These are phyloP conservation scores for Penicillium angulare DNA, from an alignment of 495 filamentous ascomycete genomes.

Conservation along the genomic window DNA sequence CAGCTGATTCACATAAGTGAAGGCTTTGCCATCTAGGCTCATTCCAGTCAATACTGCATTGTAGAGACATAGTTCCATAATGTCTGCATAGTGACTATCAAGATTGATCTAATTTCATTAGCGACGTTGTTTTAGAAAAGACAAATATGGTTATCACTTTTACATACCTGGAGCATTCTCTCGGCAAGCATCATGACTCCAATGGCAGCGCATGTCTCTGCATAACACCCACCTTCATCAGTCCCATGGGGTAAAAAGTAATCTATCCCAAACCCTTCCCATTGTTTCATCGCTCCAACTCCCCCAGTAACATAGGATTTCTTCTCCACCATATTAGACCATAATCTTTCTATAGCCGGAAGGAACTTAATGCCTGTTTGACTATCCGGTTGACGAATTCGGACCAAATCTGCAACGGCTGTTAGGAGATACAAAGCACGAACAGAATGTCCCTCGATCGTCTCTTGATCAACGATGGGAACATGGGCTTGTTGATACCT, in stretches of 20 bases:
- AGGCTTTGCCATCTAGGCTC: slow-evolving; percentile 36
- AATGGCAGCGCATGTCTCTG: slow-evolving; percentile 60
- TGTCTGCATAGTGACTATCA: slow-evolving; percentile 51
- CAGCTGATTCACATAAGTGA: slow-evolving; percentile 58
- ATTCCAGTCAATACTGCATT: slow-evolving; percentile 58
- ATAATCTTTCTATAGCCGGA: slow-evolving; percentile 43
- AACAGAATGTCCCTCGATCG: slow-evolving; percentile 59
- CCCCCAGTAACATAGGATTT: slow-evolving; percentile 63
- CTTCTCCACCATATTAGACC: slow-evolving; percentile 57
- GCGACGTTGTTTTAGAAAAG: no score
- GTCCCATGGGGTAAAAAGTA: slow-evolving; percentile 57
- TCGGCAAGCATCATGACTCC: slow-evolving; percentile 61
- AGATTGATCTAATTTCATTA: slow-evolving; percentile 43
- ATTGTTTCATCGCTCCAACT: slow-evolving; percentile 58
- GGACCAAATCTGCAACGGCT: slow-evolving; percentile 36
- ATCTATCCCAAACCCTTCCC: slow-evolving; percentile 60
- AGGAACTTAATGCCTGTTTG: slow-evolving; percentile 19
- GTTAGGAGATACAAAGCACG: slow-evolving; percentile 55
- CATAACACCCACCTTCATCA: slow-evolving; percentile 60
- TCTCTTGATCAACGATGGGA: slow-evolving; percentile 53
- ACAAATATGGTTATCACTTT: no score
- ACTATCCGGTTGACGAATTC: slow-evolving; percentile 21
- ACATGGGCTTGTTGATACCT: slow-evolving; percentile 49
- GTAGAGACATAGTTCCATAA: slow-evolving; percentile 60
- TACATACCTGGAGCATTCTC: slow-evolving; percentile 43